Conservation (phyloP, 2,329 filamentous ascomycete genomes). For the Epichloe amarillans region DNA sequence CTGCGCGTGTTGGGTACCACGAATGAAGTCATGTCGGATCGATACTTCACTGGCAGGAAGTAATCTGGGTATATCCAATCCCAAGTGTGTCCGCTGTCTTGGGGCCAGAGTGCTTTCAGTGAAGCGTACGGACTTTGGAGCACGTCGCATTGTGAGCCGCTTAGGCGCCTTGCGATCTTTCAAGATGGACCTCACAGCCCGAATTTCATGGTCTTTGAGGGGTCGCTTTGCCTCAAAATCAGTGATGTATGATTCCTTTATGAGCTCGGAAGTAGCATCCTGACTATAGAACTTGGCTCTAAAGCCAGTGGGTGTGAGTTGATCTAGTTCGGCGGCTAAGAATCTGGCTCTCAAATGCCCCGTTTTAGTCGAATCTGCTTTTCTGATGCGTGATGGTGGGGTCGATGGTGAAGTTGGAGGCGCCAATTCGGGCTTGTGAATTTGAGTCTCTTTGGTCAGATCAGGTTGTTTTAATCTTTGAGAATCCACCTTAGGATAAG, state of each 20-base stretch:
- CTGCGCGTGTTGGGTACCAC: neutral
- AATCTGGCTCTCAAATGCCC: constrained; percentile 6
- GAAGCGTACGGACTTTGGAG: constrained; percentile 19
- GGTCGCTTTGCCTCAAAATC: constrained; percentile 12
- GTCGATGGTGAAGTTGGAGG: neutral
- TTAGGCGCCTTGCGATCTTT: constrained; percentile 16
- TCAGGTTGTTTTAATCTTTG: constrained; percentile 2
- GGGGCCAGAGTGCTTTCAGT: constrained; percentile 15
- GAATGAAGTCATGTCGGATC: neutral
- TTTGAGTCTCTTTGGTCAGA: neutral
- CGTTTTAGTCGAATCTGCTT: constrained; percentile 4
- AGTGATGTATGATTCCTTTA: constrained; percentile 10
- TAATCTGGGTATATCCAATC: constrained; percentile 13
- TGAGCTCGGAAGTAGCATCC: constrained; percentile 10
- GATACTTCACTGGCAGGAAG: constrained; percentile 1
- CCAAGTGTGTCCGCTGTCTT: constrained; percentile 13
- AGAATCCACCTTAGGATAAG: constrained; percentile 12
- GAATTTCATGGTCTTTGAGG: constrained; percentile 9
- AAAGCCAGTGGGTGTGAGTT: constrained; percentile 10
- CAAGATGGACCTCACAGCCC: constrained; percentile 16
- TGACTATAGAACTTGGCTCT: constrained; percentile 10
- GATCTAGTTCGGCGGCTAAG: constrained; percentile 5
- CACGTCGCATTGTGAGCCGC: constrained; percentile 12
- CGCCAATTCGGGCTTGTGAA: neutral
- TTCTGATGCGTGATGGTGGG: constrained; percentile 1